phyloP scores from a whole-genome alignment of 768 basidiomycete species.

The Mycena venus region DNA sequence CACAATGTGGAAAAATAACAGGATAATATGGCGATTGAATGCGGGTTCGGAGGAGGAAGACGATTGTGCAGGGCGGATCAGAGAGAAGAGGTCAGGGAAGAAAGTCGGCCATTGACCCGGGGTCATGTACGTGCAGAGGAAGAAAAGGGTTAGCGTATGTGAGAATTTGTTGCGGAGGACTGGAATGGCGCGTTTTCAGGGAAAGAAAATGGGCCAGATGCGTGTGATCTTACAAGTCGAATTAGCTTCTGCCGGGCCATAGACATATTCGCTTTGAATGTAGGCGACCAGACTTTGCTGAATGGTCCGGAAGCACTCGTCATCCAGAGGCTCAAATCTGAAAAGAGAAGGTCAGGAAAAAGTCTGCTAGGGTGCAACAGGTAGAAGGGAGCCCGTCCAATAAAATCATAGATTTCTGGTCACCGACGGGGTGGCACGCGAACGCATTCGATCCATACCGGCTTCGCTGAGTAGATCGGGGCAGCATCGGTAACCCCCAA shows the following conservation, averaged over 20 bases:
- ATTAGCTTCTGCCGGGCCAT: conserved; percentile 85
- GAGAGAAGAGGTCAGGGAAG: conserved; percentile 82
- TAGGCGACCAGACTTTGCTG: conserved; percentile 86
- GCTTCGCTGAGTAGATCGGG: conserved; percentile 19
- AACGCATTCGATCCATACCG: background rate
- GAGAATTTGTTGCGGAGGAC: conserved; percentile 96
- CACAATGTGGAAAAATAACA: conserved; percentile 92
- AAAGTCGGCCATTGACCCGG: conserved; percentile 82
- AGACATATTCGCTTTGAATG: conserved; percentile 89
- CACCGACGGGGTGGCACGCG: conserved; percentile 13
- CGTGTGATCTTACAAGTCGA: conserved; percentile 76
- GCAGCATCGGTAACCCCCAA: conserved; percentile 2
- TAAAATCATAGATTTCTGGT: conserved; percentile 8
- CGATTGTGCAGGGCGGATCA: conserved; percentile 75
- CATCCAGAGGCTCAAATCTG: conserved; percentile 77
- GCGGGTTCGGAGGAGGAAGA: conserved; percentile 66
- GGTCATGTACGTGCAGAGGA: conserved; percentile 87
- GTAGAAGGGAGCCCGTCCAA: conserved; percentile 10
- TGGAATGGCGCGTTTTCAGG: conserved; percentile 45
- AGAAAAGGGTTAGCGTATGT: conserved; percentile 90
- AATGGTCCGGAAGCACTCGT: conserved; percentile 76
- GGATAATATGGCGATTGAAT: conserved; percentile 87
- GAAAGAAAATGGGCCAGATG: conserved; percentile 13
- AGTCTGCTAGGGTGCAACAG: conserved; percentile 27
- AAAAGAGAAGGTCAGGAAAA: conserved; percentile 29